These are phyloP conservation scores for Aspergillus calidoustus DNA, from an alignment of 2,329 filamentous ascomycete species.

Conservation along the genomic window DNA sequence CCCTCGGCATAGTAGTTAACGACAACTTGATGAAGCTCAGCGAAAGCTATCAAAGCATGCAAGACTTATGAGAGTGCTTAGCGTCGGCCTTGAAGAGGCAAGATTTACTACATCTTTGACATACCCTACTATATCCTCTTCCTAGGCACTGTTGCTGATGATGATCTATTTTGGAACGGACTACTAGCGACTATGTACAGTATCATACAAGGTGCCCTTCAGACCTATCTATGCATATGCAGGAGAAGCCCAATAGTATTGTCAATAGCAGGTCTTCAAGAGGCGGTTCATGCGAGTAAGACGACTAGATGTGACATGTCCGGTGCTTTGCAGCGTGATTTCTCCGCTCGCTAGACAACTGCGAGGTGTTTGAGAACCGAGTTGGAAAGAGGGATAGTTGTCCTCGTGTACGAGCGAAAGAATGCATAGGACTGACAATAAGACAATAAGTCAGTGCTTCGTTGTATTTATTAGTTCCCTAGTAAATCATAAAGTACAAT, in stretches of 20 bases:
- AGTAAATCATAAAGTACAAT: constrained; percentile 9
- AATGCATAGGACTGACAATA: background rate
- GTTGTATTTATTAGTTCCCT: background rate
- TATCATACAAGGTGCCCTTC: background rate
- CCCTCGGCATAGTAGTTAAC: too few species aligned
- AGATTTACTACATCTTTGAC: background rate
- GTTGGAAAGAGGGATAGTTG: background rate
- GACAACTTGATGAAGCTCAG: too few species aligned
- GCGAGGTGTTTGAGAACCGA: background rate
- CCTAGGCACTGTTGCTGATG: background rate
- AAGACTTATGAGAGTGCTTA: too few species aligned
- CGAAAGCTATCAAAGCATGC: too few species aligned
- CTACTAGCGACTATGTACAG: background rate
- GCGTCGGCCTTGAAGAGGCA: too few species aligned
- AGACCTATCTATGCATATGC: constrained; percentile 18
- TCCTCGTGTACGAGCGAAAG: background rate
- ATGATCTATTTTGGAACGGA: background rate
- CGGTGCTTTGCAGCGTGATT: background rate
- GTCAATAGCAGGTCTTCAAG: constrained; percentile 19
- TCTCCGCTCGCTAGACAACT: background rate
- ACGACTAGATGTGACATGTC: constrained; percentile 15
- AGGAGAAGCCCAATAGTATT: constrained; percentile 19
- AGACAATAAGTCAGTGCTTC: constrained; percentile 17
- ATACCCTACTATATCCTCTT: background rate
- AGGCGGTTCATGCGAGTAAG: background rate